These are phyloP conservation scores for Rosa lucieae DNA, from an alignment of 306 rosid genomes.

Conservation along the genomic window DNA sequence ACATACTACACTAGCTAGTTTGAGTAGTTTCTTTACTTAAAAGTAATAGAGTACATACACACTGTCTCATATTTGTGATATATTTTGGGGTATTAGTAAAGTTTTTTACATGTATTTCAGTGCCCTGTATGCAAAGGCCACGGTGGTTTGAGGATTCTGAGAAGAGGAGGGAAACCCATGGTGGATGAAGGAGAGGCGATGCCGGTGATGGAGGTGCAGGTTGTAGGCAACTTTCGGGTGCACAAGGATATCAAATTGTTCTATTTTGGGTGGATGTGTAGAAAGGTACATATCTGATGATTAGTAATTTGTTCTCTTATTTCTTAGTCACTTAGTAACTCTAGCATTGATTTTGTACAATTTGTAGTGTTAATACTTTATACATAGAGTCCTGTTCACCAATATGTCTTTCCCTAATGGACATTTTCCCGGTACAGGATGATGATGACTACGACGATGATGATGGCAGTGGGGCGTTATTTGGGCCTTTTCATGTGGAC, in stretches of 20 bases:
- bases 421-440: background rate
- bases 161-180: background rate
- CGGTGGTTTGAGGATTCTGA: constrained; percentile 6
- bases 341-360: background rate
- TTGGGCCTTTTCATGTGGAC: constrained; percentile 1
- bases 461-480: background rate
- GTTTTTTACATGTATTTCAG: background rate
- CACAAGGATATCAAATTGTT: background rate
- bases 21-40: no score
- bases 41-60: background rate
- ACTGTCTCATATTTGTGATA: background rate
- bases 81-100: background rate
- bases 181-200: background rate
- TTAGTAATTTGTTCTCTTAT: background rate
- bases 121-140: background rate
- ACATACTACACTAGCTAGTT: background rate
- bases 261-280: constrained; percentile 10
- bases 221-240: background rate
- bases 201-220: constrained; percentile 11
- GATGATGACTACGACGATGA: background rate
- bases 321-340: background rate
- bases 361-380: background rate
- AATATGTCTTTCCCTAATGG: background rate
- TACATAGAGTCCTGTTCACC: background rate
- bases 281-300: background rate